phyloP scores from a whole-genome alignment of 176 grass and related monocot species.

The Bromus sterilis region DNA sequence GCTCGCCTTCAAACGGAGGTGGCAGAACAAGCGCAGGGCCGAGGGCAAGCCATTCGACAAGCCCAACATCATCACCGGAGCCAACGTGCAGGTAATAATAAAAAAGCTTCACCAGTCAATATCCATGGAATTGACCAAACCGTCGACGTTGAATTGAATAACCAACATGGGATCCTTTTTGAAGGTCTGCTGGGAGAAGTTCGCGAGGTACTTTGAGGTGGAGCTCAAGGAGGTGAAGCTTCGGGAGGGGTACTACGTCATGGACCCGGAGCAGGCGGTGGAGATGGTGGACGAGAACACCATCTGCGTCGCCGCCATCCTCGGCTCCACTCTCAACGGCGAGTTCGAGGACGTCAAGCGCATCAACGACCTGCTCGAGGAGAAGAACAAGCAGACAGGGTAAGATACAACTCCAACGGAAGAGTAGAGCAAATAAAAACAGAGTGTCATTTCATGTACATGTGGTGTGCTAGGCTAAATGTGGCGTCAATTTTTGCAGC shows the following conservation, averaged over 20 bases:
- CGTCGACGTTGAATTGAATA: background rate
- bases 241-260: slow-evolving; percentile 89
- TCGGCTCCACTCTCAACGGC: slow-evolving; percentile 95
- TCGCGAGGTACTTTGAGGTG: slow-evolving; percentile 93
- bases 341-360: slow-evolving; percentile 99
- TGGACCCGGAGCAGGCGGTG: slow-evolving; percentile 91
- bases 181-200: slow-evolving; percentile 98
- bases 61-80: slow-evolving; percentile 97
- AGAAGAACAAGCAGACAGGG: slow-evolving; percentile 74
- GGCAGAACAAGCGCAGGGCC: slow-evolving; percentile 89
- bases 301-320: slow-evolving; percentile 89
- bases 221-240: slow-evolving; percentile 95
- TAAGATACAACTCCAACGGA: background rate
- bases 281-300: slow-evolving; percentile 97
- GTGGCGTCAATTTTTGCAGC: background rate
- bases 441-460: background rate
- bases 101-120: too few species aligned
- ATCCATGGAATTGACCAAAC: background rate
- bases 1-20: slow-evolving; percentile 86
- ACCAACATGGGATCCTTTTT: background rate
- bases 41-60: slow-evolving; percentile 93
- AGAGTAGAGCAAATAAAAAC: background rate
- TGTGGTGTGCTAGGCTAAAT: background rate
- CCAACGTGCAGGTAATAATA: slow-evolving; percentile 89
- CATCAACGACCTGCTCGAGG: slow-evolving; percentile 63